Percentiles rank a stretch among this genome's conserved stretches.
Evolutionary conservation across 2,329 filamentous ascomycete genomes (phyloP).

Genomic region (Bipolaris cookei): DNA sequence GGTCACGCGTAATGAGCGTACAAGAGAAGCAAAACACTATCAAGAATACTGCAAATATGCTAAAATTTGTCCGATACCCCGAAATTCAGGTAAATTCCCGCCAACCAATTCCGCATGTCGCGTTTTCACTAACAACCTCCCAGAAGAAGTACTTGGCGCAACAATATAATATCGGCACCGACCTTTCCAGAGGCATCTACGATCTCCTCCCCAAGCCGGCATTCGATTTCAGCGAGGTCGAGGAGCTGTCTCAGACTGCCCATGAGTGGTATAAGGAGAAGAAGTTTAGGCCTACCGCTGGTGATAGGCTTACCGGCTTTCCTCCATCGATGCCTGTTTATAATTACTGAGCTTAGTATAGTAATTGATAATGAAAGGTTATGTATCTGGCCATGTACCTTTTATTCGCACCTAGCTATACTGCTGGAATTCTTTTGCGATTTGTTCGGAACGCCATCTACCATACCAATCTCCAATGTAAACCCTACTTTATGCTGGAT

Average conservation of each 20-base stretch:
- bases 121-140: constrained; percentile 3
- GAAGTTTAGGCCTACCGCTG: constrained; percentile 52
- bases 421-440: too few relatives aligned
- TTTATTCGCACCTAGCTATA: too few relatives aligned
- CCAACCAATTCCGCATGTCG: background rate
- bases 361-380: too few relatives aligned
- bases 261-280: constrained; percentile 56
- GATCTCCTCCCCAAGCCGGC: constrained; percentile 54
- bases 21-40: constrained; percentile 55
- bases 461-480: too few relatives aligned
- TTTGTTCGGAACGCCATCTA: too few relatives aligned
- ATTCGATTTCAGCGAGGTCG: constrained; percentile 56
- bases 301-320: constrained; percentile 51
- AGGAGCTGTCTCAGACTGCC: constrained; percentile 54
- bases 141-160: constrained; percentile 61
- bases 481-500: too few relatives aligned
- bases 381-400: too few relatives aligned
- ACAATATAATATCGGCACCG: constrained; percentile 57
- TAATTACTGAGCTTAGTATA: constrained; percentile 3
- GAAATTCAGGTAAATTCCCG: constrained; percentile 50
- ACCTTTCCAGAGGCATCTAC: constrained; percentile 57
- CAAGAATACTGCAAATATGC: constrained; percentile 57
- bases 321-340: constrained; percentile 31
- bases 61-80: constrained; percentile 53
- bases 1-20: constrained; percentile 57